phyloP scores from a whole-genome alignment of 2,329 filamentous ascomycete species.

The Penicillium sclerotiorum region DNA sequence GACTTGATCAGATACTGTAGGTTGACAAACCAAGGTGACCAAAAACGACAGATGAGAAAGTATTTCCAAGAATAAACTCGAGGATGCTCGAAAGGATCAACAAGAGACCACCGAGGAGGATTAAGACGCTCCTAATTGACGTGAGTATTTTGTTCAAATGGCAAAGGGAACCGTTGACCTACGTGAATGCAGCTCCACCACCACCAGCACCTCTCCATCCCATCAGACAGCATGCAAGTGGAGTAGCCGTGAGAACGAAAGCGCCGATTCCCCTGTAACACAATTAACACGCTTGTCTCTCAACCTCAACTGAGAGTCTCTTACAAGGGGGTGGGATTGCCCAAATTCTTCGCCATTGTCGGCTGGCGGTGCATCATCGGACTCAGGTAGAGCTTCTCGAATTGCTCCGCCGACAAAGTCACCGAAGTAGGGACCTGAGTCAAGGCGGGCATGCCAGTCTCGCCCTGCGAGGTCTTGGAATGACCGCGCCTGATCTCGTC shows the following conservation, averaged over 20 bases:
- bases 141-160: background rate
- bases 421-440: slow-evolving; percentile 22
- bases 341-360: slow-evolving; percentile 31
- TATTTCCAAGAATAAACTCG: slow-evolving; percentile 62
- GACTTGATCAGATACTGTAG: background rate
- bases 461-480: background rate
- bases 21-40: slow-evolving; percentile 49
- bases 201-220: slow-evolving; percentile 30
- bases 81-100: slow-evolving; percentile 56
- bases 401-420: slow-evolving; percentile 36
- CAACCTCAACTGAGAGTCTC: background rate
- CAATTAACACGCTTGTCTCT: background rate
- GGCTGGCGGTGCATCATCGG: slow-evolving; percentile 36
- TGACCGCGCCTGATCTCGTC: background rate
- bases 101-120: slow-evolving; percentile 59
- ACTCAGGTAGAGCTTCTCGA: slow-evolving; percentile 39
- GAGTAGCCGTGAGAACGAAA: slow-evolving; percentile 31
- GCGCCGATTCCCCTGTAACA: slow-evolving; percentile 24
- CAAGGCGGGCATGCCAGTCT: slow-evolving; percentile 1
- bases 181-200: slow-evolving; percentile 29
- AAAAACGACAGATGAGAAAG: slow-evolving; percentile 63
- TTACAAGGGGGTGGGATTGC: slow-evolving; percentile 39
- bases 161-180: background rate
- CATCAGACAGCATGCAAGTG: slow-evolving; percentile 30
- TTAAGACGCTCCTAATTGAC: slow-evolving; percentile 41